Percentiles rank a stretch among this genome's conserved stretches.
Evolutionary conservation across 2,329 filamentous ascomycete genomes (phyloP).

Genomic region (Kalaharituber pfeilii): DNA sequence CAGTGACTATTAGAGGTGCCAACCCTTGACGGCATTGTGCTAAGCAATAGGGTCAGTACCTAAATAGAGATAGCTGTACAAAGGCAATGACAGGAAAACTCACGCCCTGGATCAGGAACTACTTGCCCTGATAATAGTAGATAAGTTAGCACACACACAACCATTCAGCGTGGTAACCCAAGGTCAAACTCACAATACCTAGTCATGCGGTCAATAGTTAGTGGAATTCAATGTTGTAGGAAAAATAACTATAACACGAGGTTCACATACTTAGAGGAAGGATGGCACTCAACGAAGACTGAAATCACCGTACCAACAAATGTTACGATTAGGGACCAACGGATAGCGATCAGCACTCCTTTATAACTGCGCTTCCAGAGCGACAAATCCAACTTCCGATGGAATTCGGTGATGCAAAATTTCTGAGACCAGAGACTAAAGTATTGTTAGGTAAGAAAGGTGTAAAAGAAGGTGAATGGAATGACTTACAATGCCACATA

Average conservation of each 20-base stretch:
- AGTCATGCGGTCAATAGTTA: too few species aligned
- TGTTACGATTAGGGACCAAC: conserved; percentile 58
- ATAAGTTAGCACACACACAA: neutral
- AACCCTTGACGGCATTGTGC: conserved; percentile 63
- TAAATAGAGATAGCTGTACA: neutral
- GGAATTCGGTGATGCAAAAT: conserved; percentile 75
- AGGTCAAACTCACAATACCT: neutral
- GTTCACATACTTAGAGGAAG: conserved; percentile 43
- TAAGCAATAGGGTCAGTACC: neutral
- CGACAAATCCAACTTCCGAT: conserved; percentile 64
- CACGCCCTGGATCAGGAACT: conserved; percentile 64
- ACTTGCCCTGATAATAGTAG: conserved; percentile 41
- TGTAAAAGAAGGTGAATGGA: neutral
- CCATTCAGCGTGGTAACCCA: neutral
- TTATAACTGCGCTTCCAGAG: conserved; percentile 69
- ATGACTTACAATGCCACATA: conserved; percentile 70
- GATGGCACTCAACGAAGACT: conserved; percentile 66
- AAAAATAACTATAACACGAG: neutral
- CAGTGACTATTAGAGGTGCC: conserved; percentile 69
- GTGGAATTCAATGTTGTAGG: neutral
- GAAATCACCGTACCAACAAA: conserved; percentile 67
- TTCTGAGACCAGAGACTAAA: conserved; percentile 80
- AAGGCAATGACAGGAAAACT: conserved; percentile 1
- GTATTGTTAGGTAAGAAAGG: neutral
- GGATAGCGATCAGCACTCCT: conserved; percentile 50